These are phyloP conservation scores for Debaryomyces coudertii DNA, from an alignment of 1,139 yeast genomes.

Conservation along the genomic window DNA sequence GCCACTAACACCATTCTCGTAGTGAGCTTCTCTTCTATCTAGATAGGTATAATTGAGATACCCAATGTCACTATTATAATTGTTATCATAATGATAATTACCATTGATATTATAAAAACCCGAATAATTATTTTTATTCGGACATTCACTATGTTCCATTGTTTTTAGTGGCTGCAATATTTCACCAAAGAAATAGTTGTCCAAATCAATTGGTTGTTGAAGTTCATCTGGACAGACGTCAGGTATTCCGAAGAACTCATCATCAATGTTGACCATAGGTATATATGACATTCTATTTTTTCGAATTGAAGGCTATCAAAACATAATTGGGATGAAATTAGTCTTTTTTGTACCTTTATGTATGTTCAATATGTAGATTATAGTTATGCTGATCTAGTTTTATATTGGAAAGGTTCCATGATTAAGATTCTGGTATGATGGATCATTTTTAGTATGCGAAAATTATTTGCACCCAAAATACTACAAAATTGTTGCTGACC, in stretches of 20 bases:
- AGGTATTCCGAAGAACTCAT: not conserved
- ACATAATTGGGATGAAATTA: too few species aligned
- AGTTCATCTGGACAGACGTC: not conserved
- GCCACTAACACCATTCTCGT: not conserved
- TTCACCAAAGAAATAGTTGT: not conserved
- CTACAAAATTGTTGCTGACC: not conserved
- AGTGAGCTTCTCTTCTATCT: not conserved
- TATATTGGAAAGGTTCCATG: constrained; percentile 2
- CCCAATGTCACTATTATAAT: not conserved
- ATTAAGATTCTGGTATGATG: constrained; percentile 2
- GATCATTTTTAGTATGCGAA: constrained; percentile 2
- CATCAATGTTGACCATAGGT: not conserved
- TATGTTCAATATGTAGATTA: not conserved
- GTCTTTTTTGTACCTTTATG: not conserved
- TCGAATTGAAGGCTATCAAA: not conserved
- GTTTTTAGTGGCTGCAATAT: not conserved
- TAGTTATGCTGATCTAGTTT: not conserved
- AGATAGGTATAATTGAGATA: not conserved
- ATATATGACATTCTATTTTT: not conserved
- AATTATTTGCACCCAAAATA: constrained; percentile 2
- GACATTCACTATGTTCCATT: not conserved
- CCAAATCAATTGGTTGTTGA: not conserved
- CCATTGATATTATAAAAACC: not conserved
- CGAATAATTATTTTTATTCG: not conserved
- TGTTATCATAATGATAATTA: too few species aligned